phyloP scores from a whole-genome alignment of 176 grass and related monocot genomes.

The Tillandsia leiboldiana region DNA sequence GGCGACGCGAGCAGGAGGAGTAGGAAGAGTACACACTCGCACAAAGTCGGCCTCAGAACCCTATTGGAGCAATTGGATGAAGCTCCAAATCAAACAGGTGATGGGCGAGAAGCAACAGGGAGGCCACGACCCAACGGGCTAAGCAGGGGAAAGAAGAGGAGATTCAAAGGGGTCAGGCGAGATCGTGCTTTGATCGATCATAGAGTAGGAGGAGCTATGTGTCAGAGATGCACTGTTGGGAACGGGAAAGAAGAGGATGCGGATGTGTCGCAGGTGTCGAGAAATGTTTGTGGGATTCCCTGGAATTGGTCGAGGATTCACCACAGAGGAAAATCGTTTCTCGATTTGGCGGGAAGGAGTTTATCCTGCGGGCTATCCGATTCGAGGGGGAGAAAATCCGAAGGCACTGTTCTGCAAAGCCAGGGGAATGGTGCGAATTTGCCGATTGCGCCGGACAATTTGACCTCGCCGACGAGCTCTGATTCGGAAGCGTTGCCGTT shows the following conservation, averaged over 20 bases:
- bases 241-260: conserved; percentile 21
- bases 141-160: conserved; percentile 15
- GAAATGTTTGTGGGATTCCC: conserved; percentile 78
- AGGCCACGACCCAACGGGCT: no score
- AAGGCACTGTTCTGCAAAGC: conserved; percentile 30
- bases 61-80: conserved; percentile 10
- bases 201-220: conserved; percentile 8
- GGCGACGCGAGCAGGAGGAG: background rate
- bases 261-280: conserved; percentile 36
- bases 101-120: no score
- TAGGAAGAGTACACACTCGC: background rate
- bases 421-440: conserved; percentile 42
- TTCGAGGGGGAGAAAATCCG: conserved; percentile 40
- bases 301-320: conserved; percentile 99
- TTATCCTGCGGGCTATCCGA: conserved; percentile 81
- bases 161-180: conserved; percentile 16
- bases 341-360: conserved; percentile 80
- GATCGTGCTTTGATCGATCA: conserved; percentile 24
- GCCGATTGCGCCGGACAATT: conserved; percentile 34
- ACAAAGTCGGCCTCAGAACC: background rate
- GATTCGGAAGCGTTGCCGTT: conserved; percentile 74
- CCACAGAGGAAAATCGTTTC: conserved; percentile 71
- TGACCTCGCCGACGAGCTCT: conserved; percentile 45
- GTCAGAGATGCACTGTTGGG: conserved; percentile 24
- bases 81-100: background rate